Base-by-base conservation (phyloP, 345 rosid species). In the Eucalyptus fibrosa region DNA sequence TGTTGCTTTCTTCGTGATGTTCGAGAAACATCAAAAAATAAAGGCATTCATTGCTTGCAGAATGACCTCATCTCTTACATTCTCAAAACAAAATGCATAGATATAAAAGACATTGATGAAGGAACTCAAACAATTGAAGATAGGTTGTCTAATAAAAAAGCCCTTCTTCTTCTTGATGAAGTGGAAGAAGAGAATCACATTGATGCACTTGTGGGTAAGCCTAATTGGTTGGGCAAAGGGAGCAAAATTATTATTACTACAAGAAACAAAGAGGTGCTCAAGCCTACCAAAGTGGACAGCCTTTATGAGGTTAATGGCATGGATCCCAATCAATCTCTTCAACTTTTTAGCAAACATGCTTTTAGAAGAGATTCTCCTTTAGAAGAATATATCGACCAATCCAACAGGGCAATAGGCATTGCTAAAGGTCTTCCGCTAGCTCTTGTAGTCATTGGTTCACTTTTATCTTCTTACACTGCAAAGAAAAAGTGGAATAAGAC, bases 371-470 rank as follows among this genome's bases (percentile, higher is more conserved):
- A 50, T 50, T 50, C 0, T 50, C 53, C 53, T 50, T 15, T 15
- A 0, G 18, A 50, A 0, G 18, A 50, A 0, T 15, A 15, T 50
- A 50, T 50, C 0, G 0, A 0, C 7, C 18, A 50, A 50, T 50
- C 53, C 53, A 5, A 0, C 0, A 50, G 18, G 53, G 53, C 18
- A 6, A 50, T 50, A 50, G 18, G 7, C 18, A 50, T 50, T 15
- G 53, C 53, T 15, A 2, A 0, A 50, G 53, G 53, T 50, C 53
- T 50, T 50, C 53, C 18, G 0, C 7, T 50, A 2, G 7, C 53
- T 15, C 53, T 50, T 15, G 53, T 0, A 0, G 53, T 50, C 18
- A 2, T 50, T 0, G 51, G 51, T 0, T 65, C 77, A 65, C 19
- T 7, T 30, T 30, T 62, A 30, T 44, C 3, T 55, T 44, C 3